These are phyloP conservation scores for Apiotrichum laibachii DNA, from an alignment of 1,284 basidiomycete species.

Conservation along the genomic window DNA sequence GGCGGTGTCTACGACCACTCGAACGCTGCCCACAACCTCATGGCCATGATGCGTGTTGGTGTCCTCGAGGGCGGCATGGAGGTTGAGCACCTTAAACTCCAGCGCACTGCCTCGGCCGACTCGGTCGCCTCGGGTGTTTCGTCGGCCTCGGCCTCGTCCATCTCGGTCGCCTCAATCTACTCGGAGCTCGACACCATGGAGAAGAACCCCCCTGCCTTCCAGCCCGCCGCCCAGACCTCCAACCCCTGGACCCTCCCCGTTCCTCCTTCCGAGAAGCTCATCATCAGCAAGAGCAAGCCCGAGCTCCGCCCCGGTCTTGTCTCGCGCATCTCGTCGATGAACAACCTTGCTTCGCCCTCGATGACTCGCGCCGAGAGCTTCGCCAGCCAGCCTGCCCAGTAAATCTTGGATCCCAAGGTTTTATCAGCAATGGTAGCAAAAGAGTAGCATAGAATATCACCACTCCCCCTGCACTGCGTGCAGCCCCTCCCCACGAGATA, in stretches of 20 bases:
- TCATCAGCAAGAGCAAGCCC: conserved; percentile 43
- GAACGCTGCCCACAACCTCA: conserved; percentile 75
- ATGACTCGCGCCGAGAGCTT: conserved; percentile 15
- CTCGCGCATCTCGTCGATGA: conserved; percentile 10
- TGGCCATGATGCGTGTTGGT: conserved; percentile 88
- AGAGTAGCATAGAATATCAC: no score
- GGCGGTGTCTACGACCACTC: conserved; percentile 92
- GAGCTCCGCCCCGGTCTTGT: conserved; percentile 42
- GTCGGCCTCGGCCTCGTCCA: conserved; percentile 42
- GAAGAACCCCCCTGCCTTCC: conserved; percentile 30
- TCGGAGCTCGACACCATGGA: conserved; percentile 24
- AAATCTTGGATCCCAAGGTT: neutral
- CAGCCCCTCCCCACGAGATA: neutral
- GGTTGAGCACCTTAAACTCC: conserved; percentile 56
- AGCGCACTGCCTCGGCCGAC: conserved; percentile 15
- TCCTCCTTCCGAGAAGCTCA: conserved; percentile 48
- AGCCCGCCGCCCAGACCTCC: conserved; percentile 45
- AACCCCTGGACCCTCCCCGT: conserved; percentile 37
- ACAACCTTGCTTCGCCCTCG: conserved; percentile 12
- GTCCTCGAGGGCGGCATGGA: conserved; percentile 73
- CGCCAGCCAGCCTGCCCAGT: conserved; percentile 3
- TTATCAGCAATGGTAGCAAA: neutral
- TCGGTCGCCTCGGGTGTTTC: conserved; percentile 34
- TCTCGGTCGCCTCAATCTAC: conserved; percentile 35
- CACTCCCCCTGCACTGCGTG: neutral